phyloP scores from a whole-genome alignment of 805 yeast genomes.

The Dipodascus geniculatus region DNA sequence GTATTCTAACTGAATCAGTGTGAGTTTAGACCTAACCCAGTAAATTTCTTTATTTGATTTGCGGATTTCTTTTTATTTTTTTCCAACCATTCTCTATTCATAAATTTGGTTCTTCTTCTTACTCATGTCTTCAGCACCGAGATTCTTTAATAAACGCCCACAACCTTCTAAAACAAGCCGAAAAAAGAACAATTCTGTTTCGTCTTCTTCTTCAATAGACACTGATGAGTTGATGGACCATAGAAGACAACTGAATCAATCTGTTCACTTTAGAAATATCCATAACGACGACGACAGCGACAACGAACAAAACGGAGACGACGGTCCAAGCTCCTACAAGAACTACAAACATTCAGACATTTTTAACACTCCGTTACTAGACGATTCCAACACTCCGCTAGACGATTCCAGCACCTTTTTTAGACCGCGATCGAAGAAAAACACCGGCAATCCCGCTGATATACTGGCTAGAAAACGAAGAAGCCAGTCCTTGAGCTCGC shows the following conservation, averaged over 20 bases:
- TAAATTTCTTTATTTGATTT: too few relatives aligned
- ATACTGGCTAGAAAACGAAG: background rate
- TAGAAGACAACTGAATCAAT: constrained; percentile 4
- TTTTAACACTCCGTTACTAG: too few relatives aligned
- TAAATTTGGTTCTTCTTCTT: too few relatives aligned
- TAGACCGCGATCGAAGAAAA: background rate
- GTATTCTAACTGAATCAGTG: too few relatives aligned
- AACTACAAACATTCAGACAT: too few relatives aligned
- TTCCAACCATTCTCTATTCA: too few relatives aligned
- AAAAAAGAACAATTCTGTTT: background rate
- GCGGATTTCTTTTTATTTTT: too few relatives aligned
- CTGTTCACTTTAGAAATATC: too few relatives aligned
- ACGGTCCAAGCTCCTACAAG: too few relatives aligned
- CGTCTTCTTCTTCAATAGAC: constrained; percentile 8
- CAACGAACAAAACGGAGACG: background rate
- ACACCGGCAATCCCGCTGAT: background rate
- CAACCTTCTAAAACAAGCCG: background rate
- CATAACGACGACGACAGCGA: constrained; percentile 3
- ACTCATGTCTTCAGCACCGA: background rate
- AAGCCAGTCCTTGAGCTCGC: background rate
- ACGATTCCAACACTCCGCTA: too few relatives aligned
- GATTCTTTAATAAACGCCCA: background rate
- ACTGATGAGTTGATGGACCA: constrained; percentile 14
- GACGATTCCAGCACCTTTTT: background rate
- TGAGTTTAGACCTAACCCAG: background rate